Evolutionary conservation across 2,329 filamentous ascomycete species (phyloP).

Genomic region (Piedraia hortae): DNA sequence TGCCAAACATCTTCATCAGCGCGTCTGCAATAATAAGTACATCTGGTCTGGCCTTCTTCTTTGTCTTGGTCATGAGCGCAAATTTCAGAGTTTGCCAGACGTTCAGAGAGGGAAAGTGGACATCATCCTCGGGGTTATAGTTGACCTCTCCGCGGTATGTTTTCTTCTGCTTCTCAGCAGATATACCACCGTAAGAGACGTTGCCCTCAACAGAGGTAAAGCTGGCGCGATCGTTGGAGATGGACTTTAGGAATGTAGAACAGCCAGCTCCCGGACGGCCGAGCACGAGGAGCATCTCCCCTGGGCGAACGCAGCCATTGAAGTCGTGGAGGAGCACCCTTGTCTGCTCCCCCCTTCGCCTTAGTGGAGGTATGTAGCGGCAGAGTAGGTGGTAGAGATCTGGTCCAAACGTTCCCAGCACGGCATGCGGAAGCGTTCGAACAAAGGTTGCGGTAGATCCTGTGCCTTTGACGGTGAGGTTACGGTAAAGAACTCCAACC

Average conservation of each 20-base stretch:
- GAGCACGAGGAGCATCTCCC: slow-evolving; percentile 44
- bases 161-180: slow-evolving; percentile 37
- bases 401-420: slow-evolving; percentile 54
- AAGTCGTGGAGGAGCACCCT: slow-evolving; percentile 37
- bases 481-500: slow-evolving; percentile 50
- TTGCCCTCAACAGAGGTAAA: slow-evolving; percentile 42
- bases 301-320: slow-evolving; percentile 33
- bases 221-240: slow-evolving; percentile 39
- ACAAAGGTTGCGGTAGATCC: slow-evolving; percentile 40
- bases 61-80: slow-evolving; percentile 47
- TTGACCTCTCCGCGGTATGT: slow-evolving; percentile 48
- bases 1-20: slow-evolving; percentile 51
- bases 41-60: slow-evolving; percentile 32
- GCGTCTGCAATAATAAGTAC: slow-evolving; percentile 43
- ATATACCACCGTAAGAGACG: slow-evolving; percentile 43
- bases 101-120: slow-evolving; percentile 44
- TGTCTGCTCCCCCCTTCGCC: slow-evolving; percentile 21
- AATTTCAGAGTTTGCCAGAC: slow-evolving; percentile 58
- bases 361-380: slow-evolving; percentile 24
- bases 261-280: slow-evolving; percentile 50
- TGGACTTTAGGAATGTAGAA: slow-evolving; percentile 48
- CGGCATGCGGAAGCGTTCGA: slow-evolving; percentile 43
- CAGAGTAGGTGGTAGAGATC: slow-evolving; percentile 41
- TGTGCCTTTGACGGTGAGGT: slow-evolving; percentile 46
- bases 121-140: slow-evolving; percentile 53